Evolutionary conservation across 2,329 filamentous ascomycete species (phyloP).

Genomic region (Tolypocladium tundrense): DNA sequence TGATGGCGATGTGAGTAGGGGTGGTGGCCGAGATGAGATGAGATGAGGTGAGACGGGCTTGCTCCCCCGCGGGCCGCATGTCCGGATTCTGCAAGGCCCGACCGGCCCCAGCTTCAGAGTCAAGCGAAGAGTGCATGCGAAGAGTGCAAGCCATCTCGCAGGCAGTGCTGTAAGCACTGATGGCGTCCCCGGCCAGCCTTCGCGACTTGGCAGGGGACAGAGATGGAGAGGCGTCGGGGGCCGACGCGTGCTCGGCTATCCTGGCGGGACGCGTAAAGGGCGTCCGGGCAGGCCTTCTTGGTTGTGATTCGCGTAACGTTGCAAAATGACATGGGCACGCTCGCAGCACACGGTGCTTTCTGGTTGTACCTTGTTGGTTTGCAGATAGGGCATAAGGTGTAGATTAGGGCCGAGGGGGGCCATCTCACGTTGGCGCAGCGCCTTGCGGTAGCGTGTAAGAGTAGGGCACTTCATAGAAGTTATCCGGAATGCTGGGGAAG

Average conservation of each 20-base stretch:
- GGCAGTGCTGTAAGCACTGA: too few species aligned
- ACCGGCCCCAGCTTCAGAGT: neutral
- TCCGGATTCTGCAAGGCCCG: neutral
- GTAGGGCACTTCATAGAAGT: neutral
- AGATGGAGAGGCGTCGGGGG: too few species aligned
- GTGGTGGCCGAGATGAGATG: neutral
- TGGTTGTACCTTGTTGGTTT: neutral
- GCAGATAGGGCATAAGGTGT: neutral
- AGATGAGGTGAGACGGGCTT: neutral
- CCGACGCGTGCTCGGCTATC: too few species aligned
- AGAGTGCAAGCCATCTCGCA: neutral
- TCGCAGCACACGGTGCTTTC: neutral
- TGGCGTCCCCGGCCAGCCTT: too few species aligned
- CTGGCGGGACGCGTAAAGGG: too few species aligned
- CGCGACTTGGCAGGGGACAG: neutral
- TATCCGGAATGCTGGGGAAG: neutral
- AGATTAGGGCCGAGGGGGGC: neutral
- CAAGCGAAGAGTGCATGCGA: too few species aligned
- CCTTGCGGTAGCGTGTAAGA: neutral
- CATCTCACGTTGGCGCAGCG: neutral
- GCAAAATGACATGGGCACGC: neutral
- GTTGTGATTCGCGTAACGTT: neutral
- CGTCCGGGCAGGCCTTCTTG: neutral
- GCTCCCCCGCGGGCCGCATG: neutral
- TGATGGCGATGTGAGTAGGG: neutral